phyloP scores from a whole-genome alignment of 2,329 filamentous ascomycete genomes.

The Zymoseptoria ardabiliae region DNA sequence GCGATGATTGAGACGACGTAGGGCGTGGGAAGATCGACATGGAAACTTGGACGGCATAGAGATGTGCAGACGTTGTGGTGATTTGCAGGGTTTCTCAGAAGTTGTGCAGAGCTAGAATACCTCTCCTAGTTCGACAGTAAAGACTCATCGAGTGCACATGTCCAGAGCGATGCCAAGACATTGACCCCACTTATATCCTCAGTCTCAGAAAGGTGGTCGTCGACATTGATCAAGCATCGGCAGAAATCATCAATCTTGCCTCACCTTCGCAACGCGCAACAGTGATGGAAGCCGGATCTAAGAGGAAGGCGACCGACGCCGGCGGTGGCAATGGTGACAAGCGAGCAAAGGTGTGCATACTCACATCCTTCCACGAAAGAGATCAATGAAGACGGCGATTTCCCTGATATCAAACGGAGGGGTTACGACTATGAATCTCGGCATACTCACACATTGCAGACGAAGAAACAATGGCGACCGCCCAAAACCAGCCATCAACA shows the following conservation, averaged over 20 bases:
- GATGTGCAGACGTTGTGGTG: neutral
- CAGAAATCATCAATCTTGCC: neutral
- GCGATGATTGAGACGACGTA: neutral
- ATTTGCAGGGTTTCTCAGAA: no score
- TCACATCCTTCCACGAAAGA: no score
- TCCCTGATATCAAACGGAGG: no score
- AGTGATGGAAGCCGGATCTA: constrained; percentile 19
- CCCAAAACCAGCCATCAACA: constrained; percentile 28
- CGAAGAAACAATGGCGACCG: constrained; percentile 39
- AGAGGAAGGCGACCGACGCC: constrained; percentile 33
- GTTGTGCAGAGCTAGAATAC: no score
- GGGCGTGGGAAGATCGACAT: neutral
- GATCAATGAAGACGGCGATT: no score
- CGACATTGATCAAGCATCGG: neutral
- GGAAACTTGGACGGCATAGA: neutral
- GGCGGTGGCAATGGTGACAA: constrained; percentile 27
- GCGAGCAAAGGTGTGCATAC: constrained; percentile 31
- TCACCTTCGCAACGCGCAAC: neutral
- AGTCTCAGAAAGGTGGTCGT: neutral
- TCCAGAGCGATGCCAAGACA: no score
- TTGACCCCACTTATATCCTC: neutral
- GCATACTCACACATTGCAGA: constrained; percentile 21
- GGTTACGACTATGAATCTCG: constrained; percentile 6
- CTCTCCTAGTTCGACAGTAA: no score
- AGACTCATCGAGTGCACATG: no score